Base-by-base conservation (phyloP, 805 yeast species). In the Clavispora santaluciae region DNA sequence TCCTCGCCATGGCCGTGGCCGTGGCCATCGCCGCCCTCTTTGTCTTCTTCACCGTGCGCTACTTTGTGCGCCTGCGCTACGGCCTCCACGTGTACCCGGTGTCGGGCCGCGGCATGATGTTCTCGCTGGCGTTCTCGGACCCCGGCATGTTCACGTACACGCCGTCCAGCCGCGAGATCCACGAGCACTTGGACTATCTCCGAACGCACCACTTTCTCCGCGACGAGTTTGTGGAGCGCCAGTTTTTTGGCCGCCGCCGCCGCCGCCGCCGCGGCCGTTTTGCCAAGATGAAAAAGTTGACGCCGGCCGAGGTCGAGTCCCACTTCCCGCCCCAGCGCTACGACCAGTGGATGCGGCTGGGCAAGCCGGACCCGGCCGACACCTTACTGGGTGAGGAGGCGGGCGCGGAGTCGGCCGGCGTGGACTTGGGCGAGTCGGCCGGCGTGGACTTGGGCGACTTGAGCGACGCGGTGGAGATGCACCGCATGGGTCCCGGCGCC, bases 1-100 rank as follows among this genome's bases (percentile, higher is more conserved):
- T 79, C 58, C 60, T 81, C 10, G 85, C 86, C 1, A 66, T 81
- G 25, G 75, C 81, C 1, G 76, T 79, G 11, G 86, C 86, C 3
- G 73, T 79, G 10, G 53, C 73, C 17, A 78, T 80, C 29, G 84
- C 85, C 5, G 16, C 68, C 0, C 55, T 78, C 21, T 78, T 81
- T 50, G 48, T 79, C 7, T 79, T 79, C 59, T 79, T 81, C 67
- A 76, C 86, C 9, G 53, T 76, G 39, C 61, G 85, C 36, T 80
- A 81, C 56, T 73, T 80, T 49, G 69, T 81, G 3, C 62, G 86
- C 38, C 68, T 83, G 5, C 70, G 66, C 41, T 72, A 69, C 49
- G 86, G 86, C 0, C 61, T 80, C 9, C 76, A 73, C 47, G 60
- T 72, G 52, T 51, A 68, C 60, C 64, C 70, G 1, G 40, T 65